Evolutionary conservation across 768 basidiomycete genomes (phyloP), one percentile per base, ranked within the genome.

Genomic region (Mycena floridula): DNA sequence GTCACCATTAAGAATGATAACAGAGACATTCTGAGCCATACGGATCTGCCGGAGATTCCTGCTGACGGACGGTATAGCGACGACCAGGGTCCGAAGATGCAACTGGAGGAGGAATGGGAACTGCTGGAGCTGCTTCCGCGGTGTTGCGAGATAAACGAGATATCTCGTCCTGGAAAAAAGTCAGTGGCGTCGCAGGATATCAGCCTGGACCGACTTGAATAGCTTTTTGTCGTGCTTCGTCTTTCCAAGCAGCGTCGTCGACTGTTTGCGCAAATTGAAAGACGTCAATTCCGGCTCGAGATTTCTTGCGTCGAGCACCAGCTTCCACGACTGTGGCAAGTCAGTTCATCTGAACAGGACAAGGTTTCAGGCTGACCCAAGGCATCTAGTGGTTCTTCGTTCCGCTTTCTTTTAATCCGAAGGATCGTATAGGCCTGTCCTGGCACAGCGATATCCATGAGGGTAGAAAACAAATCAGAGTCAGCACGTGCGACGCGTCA

Each of bases 211-310:
- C 42, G 39, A 85, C 88, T 70, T 87, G 77, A 15, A 90, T 72
- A 30, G 70, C 75, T 54, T 74, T 74, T 52, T 78, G 73, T 42
- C 65, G 60, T 47, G 65, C 59, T 37, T 73, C 75, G 57, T 86
- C 77, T 35, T 82, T 68, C 85, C 85, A 89, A 24, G 69, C 77
- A 25, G 70, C 73, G 22, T 72, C 65, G 51, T 89, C 88, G 16
- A 90, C 80, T 0, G 88, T 90, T 54, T 82, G 81, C 0, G 85
- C 85, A 60, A 87, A 89, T 58, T 89, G 81, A 53, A 90, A 90
- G 22, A 90, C 74, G 35, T 81, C 81, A 23, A 65, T 58, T 21
- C 69, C 68, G 13, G 69, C 68, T 7, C 77, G 72, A 4, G 79
- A 70, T 57, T 79, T 87, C 64, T 87, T 88, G 46, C 78, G 64